Evolutionary conservation across 805 yeast genomes (phyloP).

Genomic region (Hanseniaspora occidentalis): DNA sequence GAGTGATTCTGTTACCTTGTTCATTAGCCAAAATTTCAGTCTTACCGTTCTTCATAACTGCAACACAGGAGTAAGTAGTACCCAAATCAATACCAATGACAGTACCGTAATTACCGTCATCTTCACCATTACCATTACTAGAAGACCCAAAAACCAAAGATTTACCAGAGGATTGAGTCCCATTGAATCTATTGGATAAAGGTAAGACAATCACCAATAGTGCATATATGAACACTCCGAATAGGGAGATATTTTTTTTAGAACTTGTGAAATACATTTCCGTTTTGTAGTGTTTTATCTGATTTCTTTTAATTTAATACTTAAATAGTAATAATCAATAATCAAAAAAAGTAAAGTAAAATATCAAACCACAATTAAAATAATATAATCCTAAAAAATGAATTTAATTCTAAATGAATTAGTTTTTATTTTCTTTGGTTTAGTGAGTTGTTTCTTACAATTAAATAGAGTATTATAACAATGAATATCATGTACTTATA

Average conservation of each 20-base stretch:
- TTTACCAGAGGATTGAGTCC: constrained; percentile 7
- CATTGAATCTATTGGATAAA: constrained; percentile 4
- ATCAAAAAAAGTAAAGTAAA: too few relatives aligned
- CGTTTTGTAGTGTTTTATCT: too few relatives aligned
- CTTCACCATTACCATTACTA: too few relatives aligned
- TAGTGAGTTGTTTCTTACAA: too few relatives aligned
- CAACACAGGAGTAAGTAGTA: constrained; percentile 95
- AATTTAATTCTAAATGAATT: too few relatives aligned
- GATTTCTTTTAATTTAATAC: not conserved
- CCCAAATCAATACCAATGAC: constrained; percentile 95
- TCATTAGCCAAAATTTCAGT: constrained; percentile 91
- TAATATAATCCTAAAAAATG: too few relatives aligned
- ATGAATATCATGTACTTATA: too few relatives aligned
- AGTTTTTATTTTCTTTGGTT: too few relatives aligned
- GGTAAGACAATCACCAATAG: constrained; percentile 21
- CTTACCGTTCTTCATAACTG: constrained; percentile 70
- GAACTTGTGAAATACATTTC: too few relatives aligned
- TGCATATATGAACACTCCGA: constrained; percentile 14
- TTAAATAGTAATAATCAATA: too few relatives aligned
- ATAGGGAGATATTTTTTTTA: not conserved
- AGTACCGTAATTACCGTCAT: constrained; percentile 40
- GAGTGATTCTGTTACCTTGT: constrained; percentile 96
- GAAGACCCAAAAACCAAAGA: constrained; percentile 23
- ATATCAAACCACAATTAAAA: too few relatives aligned
- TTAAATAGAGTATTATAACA: too few relatives aligned